Conservation (phyloP, 306 rosid genomes). For the Quercus aquifolioides region DNA sequence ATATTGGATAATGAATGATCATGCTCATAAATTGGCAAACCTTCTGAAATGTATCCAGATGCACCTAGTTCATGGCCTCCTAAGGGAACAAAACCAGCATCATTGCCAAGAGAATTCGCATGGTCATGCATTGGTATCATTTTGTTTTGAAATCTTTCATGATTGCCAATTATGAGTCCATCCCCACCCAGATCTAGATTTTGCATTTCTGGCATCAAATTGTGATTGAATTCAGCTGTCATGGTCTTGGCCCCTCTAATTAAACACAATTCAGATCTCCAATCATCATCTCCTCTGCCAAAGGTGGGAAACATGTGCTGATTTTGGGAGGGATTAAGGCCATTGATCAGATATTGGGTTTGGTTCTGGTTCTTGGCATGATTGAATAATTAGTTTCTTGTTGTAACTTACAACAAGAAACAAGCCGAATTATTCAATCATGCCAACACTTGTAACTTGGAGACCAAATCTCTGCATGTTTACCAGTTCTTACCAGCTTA, state of each 20-base stretch:
- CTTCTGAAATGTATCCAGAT: not conserved
- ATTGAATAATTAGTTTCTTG: not conserved
- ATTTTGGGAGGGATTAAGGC: constrained; percentile 9
- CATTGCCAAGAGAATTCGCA: constrained; percentile 9
- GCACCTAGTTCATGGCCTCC: constrained; percentile 23
- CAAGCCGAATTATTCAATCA: too few relatives aligned
- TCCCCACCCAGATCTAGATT: not conserved
- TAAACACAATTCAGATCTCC: constrained; percentile 12
- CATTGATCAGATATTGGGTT: constrained; percentile 12
- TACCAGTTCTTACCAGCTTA: constrained; percentile 33
- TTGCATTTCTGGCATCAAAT: constrained; percentile 16
- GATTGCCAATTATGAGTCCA: not conserved
- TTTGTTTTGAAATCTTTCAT: constrained; percentile 13
- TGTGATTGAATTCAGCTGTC: constrained; percentile 2
- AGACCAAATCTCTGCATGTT: too few relatives aligned
- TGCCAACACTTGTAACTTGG: too few relatives aligned
- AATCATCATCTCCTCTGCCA: constrained; percentile 15
- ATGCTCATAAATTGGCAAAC: constrained; percentile 3
- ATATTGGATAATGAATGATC: constrained; percentile 6
- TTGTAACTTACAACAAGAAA: not conserved
- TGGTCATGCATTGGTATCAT: constrained; percentile 1
- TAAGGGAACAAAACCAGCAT: not conserved
- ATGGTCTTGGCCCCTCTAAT: constrained; percentile 5
- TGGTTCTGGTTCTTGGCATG: constrained; percentile 14
- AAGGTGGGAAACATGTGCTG: constrained; percentile 17